phyloP scores from a whole-genome alignment of 2,329 filamentous ascomycete genomes.

The Colletotrichum neosansevieriae region DNA sequence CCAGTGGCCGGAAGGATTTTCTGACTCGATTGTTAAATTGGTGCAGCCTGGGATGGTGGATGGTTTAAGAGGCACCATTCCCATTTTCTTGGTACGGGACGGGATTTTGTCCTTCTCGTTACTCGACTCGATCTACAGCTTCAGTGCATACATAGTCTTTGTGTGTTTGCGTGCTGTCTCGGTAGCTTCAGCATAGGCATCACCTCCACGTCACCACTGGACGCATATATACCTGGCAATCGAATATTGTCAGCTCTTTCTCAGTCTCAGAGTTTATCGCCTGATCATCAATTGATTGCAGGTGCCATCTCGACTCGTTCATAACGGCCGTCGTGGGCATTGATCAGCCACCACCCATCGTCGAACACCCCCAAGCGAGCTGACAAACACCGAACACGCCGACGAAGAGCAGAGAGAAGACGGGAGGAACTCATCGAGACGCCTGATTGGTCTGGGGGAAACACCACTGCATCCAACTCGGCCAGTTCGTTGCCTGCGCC shows the following conservation, averaged over 20 bases:
- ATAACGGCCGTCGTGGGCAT: constrained; percentile 14
- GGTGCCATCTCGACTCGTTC: constrained; percentile 4
- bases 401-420: not conserved
- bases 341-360: not conserved
- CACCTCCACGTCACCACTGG: no score
- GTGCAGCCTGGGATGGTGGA: not conserved
- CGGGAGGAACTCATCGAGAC: not conserved
- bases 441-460: not conserved
- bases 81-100: constrained; percentile 17
- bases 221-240: no score
- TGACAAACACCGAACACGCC: constrained; percentile 11
- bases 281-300: not conserved
- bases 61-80: constrained; percentile 34
- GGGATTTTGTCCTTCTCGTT: not conserved
- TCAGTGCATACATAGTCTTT: not conserved
- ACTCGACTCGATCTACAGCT: constrained; percentile 1
- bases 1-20: constrained; percentile 25
- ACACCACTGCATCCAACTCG: not conserved
- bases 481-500: not conserved
- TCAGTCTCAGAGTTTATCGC: not conserved
- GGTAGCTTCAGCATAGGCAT: no score
- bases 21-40: constrained; percentile 13
- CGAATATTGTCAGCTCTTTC: no score
- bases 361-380: not conserved
- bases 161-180: constrained; percentile 29